phyloP scores from a whole-genome alignment of 2,329 filamentous ascomycete species.

The Calonectria naviculata region DNA sequence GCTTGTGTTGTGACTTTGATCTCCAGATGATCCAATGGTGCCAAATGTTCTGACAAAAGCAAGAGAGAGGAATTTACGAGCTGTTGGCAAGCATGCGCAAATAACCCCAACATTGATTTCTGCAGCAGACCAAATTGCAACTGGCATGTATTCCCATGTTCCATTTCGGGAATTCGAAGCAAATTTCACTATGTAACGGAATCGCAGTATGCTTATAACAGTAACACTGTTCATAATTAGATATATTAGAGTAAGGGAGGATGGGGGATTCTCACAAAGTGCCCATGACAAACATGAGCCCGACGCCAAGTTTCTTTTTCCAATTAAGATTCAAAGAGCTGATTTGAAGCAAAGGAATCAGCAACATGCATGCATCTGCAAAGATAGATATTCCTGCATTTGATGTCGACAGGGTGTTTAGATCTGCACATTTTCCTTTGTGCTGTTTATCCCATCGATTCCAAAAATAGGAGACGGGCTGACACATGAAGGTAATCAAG shows the following conservation, averaged over 20 bases:
- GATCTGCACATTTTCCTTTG: background rate
- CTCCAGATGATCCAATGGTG: background rate
- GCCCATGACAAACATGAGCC: background rate
- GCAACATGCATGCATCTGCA: background rate
- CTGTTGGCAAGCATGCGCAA: background rate
- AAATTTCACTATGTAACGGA: background rate
- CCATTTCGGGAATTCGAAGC: background rate
- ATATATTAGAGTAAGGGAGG: background rate
- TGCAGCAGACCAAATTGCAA: background rate
- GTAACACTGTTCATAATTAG: conserved; percentile 32
- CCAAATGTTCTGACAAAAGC: background rate
- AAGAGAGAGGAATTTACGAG: conserved; percentile 32
- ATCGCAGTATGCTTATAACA: background rate
- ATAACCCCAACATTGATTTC: background rate
- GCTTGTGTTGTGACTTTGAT: background rate
- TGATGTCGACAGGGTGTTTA: background rate
- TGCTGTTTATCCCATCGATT: conserved; percentile 10
- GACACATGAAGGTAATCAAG: conserved; percentile 50
- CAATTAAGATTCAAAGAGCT: background rate
- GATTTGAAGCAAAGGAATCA: background rate
- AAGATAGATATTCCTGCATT: background rate
- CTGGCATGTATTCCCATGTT: background rate
- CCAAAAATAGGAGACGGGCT: conserved; percentile 54
- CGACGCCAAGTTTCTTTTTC: background rate
- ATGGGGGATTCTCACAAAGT: conserved; percentile 40